Percentiles rank a stretch among this genome's conserved stretches.
These are phyloP conservation scores for Cystobasidium ongulense DNA, from an alignment of 768 basidiomycete genomes.

Conservation along the genomic window DNA sequence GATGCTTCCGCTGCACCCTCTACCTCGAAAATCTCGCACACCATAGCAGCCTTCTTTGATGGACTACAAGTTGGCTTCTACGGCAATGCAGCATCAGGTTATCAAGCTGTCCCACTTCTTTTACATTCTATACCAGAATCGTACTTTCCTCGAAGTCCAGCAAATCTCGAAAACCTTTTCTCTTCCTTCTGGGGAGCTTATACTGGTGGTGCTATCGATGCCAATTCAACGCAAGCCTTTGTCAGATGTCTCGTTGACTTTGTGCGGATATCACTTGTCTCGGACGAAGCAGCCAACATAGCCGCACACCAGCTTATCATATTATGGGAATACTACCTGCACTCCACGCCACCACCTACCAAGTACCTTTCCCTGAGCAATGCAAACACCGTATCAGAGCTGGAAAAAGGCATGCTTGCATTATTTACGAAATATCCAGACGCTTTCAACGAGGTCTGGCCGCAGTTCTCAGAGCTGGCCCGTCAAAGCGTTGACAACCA, in stretches of 20 bases:
- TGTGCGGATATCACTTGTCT: neutral
- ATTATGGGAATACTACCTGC: neutral
- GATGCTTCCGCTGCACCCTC: neutral
- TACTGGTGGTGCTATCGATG: conserved; percentile 3
- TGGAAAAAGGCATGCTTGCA: neutral
- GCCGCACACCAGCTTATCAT: neutral
- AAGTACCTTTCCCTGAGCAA: neutral
- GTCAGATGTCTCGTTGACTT: neutral
- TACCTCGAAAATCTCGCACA: neutral
- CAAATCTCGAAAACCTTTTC: neutral
- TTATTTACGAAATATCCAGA: neutral
- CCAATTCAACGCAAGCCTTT: neutral
- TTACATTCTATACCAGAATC: neutral
- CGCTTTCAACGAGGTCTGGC: neutral
- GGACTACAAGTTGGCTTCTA: conserved; percentile 8
- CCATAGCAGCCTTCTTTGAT: neutral
- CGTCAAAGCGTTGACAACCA: neutral
- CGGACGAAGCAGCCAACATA: neutral
- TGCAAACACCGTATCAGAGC: neutral
- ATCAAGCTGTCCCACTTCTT: neutral
- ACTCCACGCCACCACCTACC: neutral
- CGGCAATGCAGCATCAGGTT: neutral
- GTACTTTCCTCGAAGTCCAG: neutral
- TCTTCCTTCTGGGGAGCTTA: conserved; percentile 10
- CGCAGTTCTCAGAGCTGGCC: neutral